phyloP scores from a whole-genome alignment of 306 rosid genomes.

The Vigna hirtella region DNA sequence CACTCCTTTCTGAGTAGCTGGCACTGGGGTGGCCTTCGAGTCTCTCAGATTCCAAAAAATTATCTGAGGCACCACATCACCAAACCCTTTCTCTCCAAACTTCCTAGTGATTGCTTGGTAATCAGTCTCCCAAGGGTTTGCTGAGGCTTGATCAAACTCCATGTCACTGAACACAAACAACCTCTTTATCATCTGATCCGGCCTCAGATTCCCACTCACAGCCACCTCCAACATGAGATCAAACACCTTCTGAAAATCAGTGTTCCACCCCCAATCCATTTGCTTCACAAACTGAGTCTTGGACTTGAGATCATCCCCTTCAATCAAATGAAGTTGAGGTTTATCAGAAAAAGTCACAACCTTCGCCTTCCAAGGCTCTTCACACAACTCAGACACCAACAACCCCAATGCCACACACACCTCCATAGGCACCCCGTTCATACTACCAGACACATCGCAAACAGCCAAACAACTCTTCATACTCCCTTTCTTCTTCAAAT shows the following conservation, averaged over 20 bases:
- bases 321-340: conserved; percentile 62
- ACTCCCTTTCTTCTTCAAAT: conserved; percentile 55
- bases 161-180: conserved; percentile 75
- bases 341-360: conserved; percentile 57
- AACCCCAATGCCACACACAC: conserved; percentile 70
- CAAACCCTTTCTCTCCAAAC: conserved; percentile 60
- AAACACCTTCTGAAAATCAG: conserved; percentile 74
- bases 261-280: conserved; percentile 57
- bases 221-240: conserved; percentile 64
- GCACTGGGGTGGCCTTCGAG: conserved; percentile 63
- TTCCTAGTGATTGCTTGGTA: conserved; percentile 64
- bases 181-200: conserved; percentile 71
- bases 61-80: conserved; percentile 62
- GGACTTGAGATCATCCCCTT: conserved; percentile 53
- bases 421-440: conserved; percentile 61
- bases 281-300: conserved; percentile 48
- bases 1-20: conserved; percentile 60
- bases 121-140: conserved; percentile 68
- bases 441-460: conserved; percentile 70
- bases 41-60: conserved; percentile 80
- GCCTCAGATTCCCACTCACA: conserved; percentile 60
- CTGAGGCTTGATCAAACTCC: conserved; percentile 70
- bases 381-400: conserved; percentile 67
- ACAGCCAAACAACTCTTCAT: conserved; percentile 61
- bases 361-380: conserved; percentile 77